These are phyloP conservation scores for Talaromyces amestolkiae DNA, from an alignment of 2,329 filamentous ascomycete species.

Conservation along the genomic window DNA sequence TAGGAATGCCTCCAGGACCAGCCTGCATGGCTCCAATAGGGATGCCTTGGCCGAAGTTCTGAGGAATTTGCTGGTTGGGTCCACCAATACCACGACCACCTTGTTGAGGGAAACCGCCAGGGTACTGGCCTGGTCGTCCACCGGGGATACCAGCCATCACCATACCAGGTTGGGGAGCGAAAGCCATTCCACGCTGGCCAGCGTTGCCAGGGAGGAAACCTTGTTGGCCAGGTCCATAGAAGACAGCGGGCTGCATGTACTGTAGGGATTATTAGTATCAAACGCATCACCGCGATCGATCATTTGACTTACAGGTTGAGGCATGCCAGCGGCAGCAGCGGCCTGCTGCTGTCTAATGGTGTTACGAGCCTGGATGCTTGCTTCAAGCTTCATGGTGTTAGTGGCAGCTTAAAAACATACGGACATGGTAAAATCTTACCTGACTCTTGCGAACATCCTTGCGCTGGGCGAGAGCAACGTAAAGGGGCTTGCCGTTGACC, in stretches of 20 bases:
- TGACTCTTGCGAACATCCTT: slow-evolving; percentile 99
- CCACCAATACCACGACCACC: slow-evolving; percentile 77
- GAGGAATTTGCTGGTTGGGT: slow-evolving; percentile 78
- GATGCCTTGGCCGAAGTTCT: slow-evolving; percentile 75
- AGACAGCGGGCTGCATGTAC: slow-evolving; percentile 87
- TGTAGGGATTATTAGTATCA: slow-evolving; percentile 32
- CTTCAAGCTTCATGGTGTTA: slow-evolving; percentile 64
- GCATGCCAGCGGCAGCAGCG: slow-evolving; percentile 83
- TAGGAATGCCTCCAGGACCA: slow-evolving; percentile 68
- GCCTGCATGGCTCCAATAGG: slow-evolving; percentile 56
- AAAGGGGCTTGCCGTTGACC: slow-evolving; percentile 93
- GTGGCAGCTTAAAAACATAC: slow-evolving; percentile 3
- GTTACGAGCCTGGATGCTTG: slow-evolving; percentile 98
- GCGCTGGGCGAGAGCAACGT: slow-evolving; percentile 96
- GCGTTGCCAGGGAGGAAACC: slow-evolving; percentile 55
- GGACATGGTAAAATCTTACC: slow-evolving; percentile 27
- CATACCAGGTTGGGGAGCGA: slow-evolving; percentile 55
- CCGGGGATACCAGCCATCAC: slow-evolving; percentile 68
- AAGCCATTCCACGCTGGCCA: slow-evolving; percentile 61
- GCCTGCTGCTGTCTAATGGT: slow-evolving; percentile 98
- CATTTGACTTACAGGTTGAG: slow-evolving; percentile 52
- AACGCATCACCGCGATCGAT: neutral
- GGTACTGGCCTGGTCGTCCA: slow-evolving; percentile 82
- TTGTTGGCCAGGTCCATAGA: slow-evolving; percentile 74
- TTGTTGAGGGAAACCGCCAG: slow-evolving; percentile 76